A percentile compares a stretch with the other conserved stretches of the same genome.
Evolutionary conservation across 345 rosid genomes (phyloP).

Genomic region (Gossypium rotundifolium): DNA sequence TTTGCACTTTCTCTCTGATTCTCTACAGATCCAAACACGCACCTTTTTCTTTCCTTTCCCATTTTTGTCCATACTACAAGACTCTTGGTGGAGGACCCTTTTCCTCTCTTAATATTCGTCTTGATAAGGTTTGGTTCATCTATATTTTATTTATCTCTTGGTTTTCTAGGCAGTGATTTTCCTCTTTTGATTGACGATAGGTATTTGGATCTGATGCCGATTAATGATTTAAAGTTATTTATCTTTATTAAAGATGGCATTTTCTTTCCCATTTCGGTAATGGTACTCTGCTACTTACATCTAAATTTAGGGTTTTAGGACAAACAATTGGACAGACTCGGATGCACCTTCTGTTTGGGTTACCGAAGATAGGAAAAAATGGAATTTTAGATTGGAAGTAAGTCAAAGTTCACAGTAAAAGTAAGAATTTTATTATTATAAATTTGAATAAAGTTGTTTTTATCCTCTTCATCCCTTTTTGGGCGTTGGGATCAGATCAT

Average conservation of each 20-base stretch:
- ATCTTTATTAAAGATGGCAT: not conserved
- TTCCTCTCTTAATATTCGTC: too few relatives aligned
- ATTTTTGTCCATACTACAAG: too few relatives aligned
- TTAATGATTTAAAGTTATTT: not conserved
- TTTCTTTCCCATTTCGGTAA: not conserved
- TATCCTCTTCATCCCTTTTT: not conserved
- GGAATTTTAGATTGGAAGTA: not conserved
- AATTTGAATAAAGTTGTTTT: not conserved
- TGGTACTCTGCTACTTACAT: not conserved
- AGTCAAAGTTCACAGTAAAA: not conserved
- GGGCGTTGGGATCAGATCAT: not conserved
- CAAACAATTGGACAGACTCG: constrained; percentile 4
- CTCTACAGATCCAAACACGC: too few relatives aligned
- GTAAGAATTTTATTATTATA: not conserved
- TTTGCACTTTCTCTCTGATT: too few relatives aligned
- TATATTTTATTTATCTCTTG: too few relatives aligned
- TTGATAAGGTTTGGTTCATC: too few relatives aligned
- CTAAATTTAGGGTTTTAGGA: constrained; percentile 6
- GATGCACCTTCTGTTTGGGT: not conserved
- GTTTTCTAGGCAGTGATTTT: not conserved
- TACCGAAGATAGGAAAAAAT: not conserved
- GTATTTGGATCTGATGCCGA: constrained; percentile 26
- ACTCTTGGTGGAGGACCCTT: too few relatives aligned
- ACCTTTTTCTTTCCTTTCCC: too few relatives aligned
- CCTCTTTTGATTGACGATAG: constrained; percentile 10